Evolutionary conservation across 83 land plant genomes (phyloP), one percentile per base, ranked within the genome.

Genomic region (Isoetes engelmannii): DNA sequence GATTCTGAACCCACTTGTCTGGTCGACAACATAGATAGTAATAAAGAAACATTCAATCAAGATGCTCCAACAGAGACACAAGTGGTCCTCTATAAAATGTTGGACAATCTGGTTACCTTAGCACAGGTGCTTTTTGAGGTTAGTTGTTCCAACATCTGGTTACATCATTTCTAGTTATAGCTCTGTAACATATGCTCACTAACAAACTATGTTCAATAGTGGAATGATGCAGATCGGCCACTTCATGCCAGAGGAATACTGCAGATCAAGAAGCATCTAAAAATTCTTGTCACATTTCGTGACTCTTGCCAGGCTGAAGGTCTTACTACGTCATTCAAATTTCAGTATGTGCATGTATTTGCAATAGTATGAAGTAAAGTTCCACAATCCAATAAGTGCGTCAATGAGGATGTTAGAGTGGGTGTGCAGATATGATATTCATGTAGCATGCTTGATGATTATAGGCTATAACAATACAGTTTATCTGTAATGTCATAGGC

Each of bases 211-310:
- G 12, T 51, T 51, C n/a, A 10, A 51, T 51, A 88, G 92, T 88
- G 92, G 92, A 88, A 79, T 76, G 74, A 74, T 55, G 77, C 73
- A 77, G 77, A 81, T 57, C 69, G 86, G 48, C 76, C 83, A 49
- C 71, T 88, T 63, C 88, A 83, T 81, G 84, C 81, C 46, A 76
- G 75, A 73, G 92, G 88, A 62, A 68, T 80, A 45, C 79, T 72
- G 74, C 69, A 68, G 62, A 84, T 83, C 28, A 72, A 66, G 28
- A 83, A 81, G 70, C 80, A 86, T 74, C 61, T 88, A 76, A 48
- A 67, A 21, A 75, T 61, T 62, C 59, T 83, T 47, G 75, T 76
- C 61, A 55, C 41, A 5, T 69, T 48, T 65, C 78, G 76, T 66
- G 72, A 74, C 49, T 62, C 70, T 45, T 44, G 66, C 50, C 61